A percentile compares a stretch with the other conserved stretches of the same genome.
phyloP scores from a whole-genome alignment of 2,329 filamentous ascomycete species.

The Aspergillus clavatus region DNA sequence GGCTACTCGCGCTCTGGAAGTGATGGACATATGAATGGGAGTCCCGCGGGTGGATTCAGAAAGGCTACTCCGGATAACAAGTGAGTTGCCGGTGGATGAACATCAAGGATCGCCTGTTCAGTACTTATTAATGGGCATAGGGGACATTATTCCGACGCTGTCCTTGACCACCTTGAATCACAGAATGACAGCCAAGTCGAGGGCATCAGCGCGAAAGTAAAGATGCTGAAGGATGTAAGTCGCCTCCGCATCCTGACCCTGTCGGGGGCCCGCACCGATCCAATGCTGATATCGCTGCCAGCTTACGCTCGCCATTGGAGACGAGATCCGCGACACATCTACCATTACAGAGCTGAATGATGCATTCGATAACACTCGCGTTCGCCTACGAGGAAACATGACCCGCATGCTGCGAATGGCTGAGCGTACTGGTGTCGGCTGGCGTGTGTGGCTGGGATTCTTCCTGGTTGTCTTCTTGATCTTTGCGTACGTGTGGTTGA shows the following conservation, averaged over 20 bases:
- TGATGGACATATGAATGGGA: slow-evolving; percentile 22
- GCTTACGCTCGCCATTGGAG: slow-evolving; percentile 89
- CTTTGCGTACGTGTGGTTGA: slow-evolving; percentile 92
- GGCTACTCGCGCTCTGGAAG: slow-evolving; percentile 25
- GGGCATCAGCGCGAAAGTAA: slow-evolving; percentile 86
- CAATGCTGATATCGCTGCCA: slow-evolving; percentile 32
- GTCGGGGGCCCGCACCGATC: not conserved
- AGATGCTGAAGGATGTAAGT: slow-evolving; percentile 80
- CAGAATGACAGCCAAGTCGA: slow-evolving; percentile 90
- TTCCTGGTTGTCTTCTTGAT: slow-evolving; percentile 76
- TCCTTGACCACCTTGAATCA: slow-evolving; percentile 87
- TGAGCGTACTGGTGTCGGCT: slow-evolving; percentile 85
- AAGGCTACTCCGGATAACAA: slow-evolving; percentile 67
- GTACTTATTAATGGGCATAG: slow-evolving; percentile 38
- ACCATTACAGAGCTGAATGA: slow-evolving; percentile 94
- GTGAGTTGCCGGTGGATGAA: slow-evolving; percentile 46
- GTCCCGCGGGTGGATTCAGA: slow-evolving; percentile 39
- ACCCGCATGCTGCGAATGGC: slow-evolving; percentile 96
- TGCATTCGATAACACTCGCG: slow-evolving; percentile 77
- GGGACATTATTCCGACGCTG: slow-evolving; percentile 88
- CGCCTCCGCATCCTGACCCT: not conserved
- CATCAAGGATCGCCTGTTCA: not conserved
- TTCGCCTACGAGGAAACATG: slow-evolving; percentile 86
- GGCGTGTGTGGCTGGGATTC: slow-evolving; percentile 90
- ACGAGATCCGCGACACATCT: slow-evolving; percentile 88